These are phyloP conservation scores for Serendipita indica DNA, from an alignment of 768 basidiomycete species.

Conservation along the genomic window DNA sequence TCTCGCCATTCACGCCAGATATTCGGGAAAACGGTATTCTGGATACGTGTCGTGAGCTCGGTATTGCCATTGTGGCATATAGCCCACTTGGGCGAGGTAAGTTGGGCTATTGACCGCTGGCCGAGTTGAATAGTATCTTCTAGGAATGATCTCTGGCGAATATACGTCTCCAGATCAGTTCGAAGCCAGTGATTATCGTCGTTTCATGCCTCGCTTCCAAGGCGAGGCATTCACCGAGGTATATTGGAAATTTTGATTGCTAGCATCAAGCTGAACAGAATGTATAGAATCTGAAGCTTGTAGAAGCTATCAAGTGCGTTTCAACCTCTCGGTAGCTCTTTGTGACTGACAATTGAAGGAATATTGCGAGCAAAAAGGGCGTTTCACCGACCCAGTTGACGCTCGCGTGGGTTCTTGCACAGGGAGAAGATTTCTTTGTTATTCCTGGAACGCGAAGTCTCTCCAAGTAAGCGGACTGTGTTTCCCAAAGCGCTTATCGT, in stretches of 20 bases:
- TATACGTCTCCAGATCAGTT: conserved; percentile 28
- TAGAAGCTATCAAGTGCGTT: conserved; percentile 29
- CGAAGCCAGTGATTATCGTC: conserved; percentile 30
- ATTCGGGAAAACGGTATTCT: conserved; percentile 19
- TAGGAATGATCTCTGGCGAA: conserved; percentile 34
- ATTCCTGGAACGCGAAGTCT: conserved; percentile 25
- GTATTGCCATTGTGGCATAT: conserved; percentile 45
- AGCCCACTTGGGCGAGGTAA: conserved; percentile 37
- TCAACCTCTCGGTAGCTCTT: no score
- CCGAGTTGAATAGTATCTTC: not conserved
- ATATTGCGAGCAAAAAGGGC: conserved; percentile 29
- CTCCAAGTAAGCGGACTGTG: not conserved
- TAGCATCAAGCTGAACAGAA: not conserved
- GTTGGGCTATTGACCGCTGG: no score
- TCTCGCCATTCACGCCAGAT: conserved; percentile 17
- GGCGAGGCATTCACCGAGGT: conserved; percentile 23
- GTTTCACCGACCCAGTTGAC: conserved; percentile 28
- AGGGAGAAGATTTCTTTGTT: conserved; percentile 31
- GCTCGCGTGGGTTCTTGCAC: conserved; percentile 29
- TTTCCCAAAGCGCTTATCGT: conserved; percentile 15
- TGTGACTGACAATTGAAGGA: no score
- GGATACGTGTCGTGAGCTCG: conserved; percentile 30
- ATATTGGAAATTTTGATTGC: conserved; percentile 14
- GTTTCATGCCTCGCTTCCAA: conserved; percentile 29
- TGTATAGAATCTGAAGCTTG: conserved; percentile 27